phyloP scores from a whole-genome alignment of 2,329 filamentous ascomycete species.

The Trichoderma aggressivum region DNA sequence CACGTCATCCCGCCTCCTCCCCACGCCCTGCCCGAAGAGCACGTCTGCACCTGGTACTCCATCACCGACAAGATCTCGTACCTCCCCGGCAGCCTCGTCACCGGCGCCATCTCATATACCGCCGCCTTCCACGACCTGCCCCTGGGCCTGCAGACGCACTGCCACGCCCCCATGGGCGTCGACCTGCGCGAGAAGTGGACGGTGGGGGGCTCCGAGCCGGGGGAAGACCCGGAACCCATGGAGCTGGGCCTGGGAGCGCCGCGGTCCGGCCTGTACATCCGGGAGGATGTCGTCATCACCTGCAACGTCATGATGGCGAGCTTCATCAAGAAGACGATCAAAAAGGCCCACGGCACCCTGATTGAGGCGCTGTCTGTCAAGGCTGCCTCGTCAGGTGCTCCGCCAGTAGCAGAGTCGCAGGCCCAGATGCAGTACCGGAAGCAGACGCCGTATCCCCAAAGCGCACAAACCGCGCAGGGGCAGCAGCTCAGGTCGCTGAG shows the following conservation, averaged over 20 bases:
- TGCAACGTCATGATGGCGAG: conserved; percentile 72
- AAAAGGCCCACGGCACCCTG: conserved; percentile 68
- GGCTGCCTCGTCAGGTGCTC: conserved; percentile 19
- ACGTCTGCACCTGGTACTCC: conserved; percentile 71
- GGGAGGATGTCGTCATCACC: conserved; percentile 79
- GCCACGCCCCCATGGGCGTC: conserved; percentile 77
- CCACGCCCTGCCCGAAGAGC: conserved; percentile 67
- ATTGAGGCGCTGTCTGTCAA: conserved; percentile 58
- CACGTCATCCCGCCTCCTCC: conserved; percentile 64
- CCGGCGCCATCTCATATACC: conserved; percentile 71
- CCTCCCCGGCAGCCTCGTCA: conserved; percentile 62
- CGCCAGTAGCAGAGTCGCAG: not conserved
- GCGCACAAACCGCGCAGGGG: not conserved
- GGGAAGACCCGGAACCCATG: conserved; percentile 61
- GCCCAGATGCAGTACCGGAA: not conserved
- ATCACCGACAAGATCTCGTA: conserved; percentile 75
- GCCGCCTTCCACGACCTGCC: conserved; percentile 75
- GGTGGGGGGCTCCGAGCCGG: conserved; percentile 67
- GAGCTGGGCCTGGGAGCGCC: conserved; percentile 68
- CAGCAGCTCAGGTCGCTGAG: not conserved
- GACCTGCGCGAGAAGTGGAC: conserved; percentile 78
- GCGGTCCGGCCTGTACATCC: conserved; percentile 67
- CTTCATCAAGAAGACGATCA: conserved; percentile 81
- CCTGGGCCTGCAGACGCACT: conserved; percentile 74
- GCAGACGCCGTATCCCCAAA: not conserved